Evolutionary conservation across 176 grass and related monocot species (phyloP), one percentile per base, ranked within the genome.

Genomic region (Triticum timopheevii): DNA sequence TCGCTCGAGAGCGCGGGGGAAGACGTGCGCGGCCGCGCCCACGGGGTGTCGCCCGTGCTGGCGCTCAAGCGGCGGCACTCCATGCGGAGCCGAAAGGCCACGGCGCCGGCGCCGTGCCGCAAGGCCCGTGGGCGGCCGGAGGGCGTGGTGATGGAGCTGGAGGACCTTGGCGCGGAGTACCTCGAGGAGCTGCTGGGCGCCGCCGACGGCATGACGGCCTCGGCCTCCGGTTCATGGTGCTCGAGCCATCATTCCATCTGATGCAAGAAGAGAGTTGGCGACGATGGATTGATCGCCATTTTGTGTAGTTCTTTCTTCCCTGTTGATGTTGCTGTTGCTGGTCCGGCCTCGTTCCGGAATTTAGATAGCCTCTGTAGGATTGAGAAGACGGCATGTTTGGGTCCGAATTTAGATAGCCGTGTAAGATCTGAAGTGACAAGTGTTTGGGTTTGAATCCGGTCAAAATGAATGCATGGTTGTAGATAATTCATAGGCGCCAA

Each of bases 1-100:
- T 95, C 93, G 6, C 71, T 95, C 13, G 88, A 80, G 76, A 38
- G 9, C 5, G 50, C 50, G 50, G 50, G 6, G 20, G 58, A 61
- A 22, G 13, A 78, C 61, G 40, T 27, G 16, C 20, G 45, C 8
- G 52, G 6, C 24, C 42, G 58, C 33, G 42, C 31, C 31, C 31
- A 28, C 28, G 28, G 28, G 28, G 28, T 28, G 28, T 28, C 28
- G 28, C 28, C 28, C 3, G 83, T 85, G 73, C 73, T 84, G 56
- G 82, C 56, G 38, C 82, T 84, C 16, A 84, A 84, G 58, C 73
- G 56, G 4, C 82, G 58, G 4, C 73, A 85, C 52, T 77, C 83
- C 40, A 85, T 77, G 40, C 16, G 24, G 1, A 6, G 63, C 50
- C 50, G 5, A 2, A 54, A 13, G 27, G 27, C 63, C 23, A 13